Conservation (phyloP, 202 grass and related monocot genomes). For the Schoenoplectus tabernaemontani region DNA sequence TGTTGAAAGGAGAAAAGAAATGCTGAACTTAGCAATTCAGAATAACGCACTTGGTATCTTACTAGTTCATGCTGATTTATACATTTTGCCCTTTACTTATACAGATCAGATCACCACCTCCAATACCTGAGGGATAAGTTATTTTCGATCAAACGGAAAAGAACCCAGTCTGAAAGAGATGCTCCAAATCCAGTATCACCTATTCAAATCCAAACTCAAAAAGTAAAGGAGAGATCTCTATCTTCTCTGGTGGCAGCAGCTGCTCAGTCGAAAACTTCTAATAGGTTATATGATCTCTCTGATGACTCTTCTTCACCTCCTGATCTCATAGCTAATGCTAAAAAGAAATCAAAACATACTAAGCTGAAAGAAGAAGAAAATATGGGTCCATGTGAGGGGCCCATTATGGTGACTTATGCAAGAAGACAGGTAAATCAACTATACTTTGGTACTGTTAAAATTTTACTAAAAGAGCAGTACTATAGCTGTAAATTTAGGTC, state of each 20-base stretch:
- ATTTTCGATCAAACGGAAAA: conserved; percentile 89
- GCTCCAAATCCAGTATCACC: not conserved
- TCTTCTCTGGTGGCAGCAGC: conserved; percentile 80
- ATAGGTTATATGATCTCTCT: not conserved
- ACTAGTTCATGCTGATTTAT: not conserved
- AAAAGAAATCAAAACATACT: conserved; percentile 10
- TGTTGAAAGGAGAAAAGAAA: not conserved
- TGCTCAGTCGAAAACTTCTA: conserved; percentile 30
- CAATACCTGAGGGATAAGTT: conserved; percentile 88
- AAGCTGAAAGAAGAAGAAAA: conserved; percentile 5
- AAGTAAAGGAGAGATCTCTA: conserved; percentile 90
- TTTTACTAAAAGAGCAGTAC: not conserved
- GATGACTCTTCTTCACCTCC: not conserved
- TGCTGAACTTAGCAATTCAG: not conserved
- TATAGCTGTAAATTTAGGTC: not conserved
- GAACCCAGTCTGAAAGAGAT: conserved; percentile 49
- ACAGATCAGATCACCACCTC: conserved; percentile 86
- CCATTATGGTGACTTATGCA: conserved; percentile 23
- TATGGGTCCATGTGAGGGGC: not conserved
- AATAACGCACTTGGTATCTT: not conserved
- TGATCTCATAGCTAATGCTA: not conserved
- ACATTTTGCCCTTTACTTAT: not conserved
- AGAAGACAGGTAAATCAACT: conserved; percentile 21
- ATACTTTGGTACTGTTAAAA: conserved; percentile 3
- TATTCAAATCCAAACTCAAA: conserved; percentile 18